Evolutionary conservation across 2,329 filamentous ascomycete species (phyloP).

Genomic region (Pseudogymnoascus sp.): DNA sequence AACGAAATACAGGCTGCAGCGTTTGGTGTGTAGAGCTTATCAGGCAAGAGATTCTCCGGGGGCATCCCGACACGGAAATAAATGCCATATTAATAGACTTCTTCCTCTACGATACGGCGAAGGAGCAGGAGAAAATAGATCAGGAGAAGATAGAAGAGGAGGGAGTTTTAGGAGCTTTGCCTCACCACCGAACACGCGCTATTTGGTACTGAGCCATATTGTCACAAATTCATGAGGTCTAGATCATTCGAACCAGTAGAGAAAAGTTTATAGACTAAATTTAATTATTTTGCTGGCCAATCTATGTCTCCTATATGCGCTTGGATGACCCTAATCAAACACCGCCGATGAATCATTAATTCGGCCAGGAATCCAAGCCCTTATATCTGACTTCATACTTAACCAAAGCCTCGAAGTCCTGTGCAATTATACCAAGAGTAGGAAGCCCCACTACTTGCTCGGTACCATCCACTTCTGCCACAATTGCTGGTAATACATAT

Average conservation of each 20-base stretch:
- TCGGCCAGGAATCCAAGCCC: slow-evolving; percentile 16
- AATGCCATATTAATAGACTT: slow-evolving; percentile 97
- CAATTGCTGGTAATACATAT: slow-evolving; percentile 22
- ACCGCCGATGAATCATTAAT: background rate
- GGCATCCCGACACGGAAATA: slow-evolving; percentile 61
- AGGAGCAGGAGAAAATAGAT: slow-evolving; percentile 63
- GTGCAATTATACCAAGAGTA: slow-evolving; percentile 17
- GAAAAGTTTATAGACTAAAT: slow-evolving; percentile 6
- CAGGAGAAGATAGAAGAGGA: slow-evolving; percentile 33
- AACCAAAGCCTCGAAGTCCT: background rate
- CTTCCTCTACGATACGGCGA: slow-evolving; percentile 92
- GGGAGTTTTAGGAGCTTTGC: slow-evolving; percentile 48
- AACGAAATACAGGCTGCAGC: slow-evolving; percentile 56
- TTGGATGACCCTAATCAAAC: background rate
- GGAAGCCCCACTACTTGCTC: slow-evolving; percentile 23
- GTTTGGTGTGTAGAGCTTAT: slow-evolving; percentile 96
- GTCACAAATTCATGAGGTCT: background rate
- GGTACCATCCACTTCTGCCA: slow-evolving; percentile 1
- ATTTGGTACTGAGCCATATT: slow-evolving; percentile 69
- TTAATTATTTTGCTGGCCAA: background rate
- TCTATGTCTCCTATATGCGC: background rate
- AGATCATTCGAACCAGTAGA: background rate
- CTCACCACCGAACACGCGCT: slow-evolving; percentile 83
- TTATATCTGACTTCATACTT: slow-evolving; percentile 24
- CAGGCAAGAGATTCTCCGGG: slow-evolving; percentile 64